These are phyloP conservation scores for Kwoniella mangroviensis DNA, from an alignment of 768 basidiomycete species.

Conservation along the genomic window DNA sequence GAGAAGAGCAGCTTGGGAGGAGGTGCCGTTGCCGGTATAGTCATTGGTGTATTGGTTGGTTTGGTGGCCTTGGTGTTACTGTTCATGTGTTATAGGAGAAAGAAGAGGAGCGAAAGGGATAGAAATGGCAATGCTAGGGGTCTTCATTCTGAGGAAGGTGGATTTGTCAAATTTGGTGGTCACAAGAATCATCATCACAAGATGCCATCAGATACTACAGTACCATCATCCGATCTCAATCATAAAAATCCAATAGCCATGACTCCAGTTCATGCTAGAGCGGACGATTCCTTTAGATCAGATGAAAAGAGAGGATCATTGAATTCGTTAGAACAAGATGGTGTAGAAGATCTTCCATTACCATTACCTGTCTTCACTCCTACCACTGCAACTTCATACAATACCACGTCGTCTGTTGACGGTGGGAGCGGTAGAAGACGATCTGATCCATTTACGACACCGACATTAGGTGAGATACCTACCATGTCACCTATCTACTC, in stretches of 20 bases:
- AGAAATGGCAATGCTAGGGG: background rate
- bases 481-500: slow-evolving; percentile 10
- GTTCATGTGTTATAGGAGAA: slow-evolving; percentile 17
- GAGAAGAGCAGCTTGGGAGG: slow-evolving; percentile 21
- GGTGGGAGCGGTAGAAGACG: background rate
- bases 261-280: background rate
- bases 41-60: slow-evolving; percentile 29
- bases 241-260: slow-evolving; percentile 12
- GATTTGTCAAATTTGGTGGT: background rate
- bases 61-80: slow-evolving; percentile 15
- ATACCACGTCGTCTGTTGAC: background rate
- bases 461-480: slow-evolving; percentile 18
- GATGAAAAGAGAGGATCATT: slow-evolving; percentile 2
- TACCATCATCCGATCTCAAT: slow-evolving; percentile 8
- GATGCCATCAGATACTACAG: slow-evolving; percentile 10
- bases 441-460: slow-evolving; percentile 20
- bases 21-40: slow-evolving; percentile 42
- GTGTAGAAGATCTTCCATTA: background rate
- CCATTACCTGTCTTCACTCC: background rate
- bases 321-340: background rate
- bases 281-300: slow-evolving; percentile 12
- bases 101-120: background rate
- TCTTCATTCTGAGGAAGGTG: background rate
- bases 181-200: slow-evolving; percentile 7
- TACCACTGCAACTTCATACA: background rate